These are phyloP conservation scores for Lineolata rhizophorae DNA, from an alignment of 495 filamentous ascomycete genomes.

Conservation along the genomic window DNA sequence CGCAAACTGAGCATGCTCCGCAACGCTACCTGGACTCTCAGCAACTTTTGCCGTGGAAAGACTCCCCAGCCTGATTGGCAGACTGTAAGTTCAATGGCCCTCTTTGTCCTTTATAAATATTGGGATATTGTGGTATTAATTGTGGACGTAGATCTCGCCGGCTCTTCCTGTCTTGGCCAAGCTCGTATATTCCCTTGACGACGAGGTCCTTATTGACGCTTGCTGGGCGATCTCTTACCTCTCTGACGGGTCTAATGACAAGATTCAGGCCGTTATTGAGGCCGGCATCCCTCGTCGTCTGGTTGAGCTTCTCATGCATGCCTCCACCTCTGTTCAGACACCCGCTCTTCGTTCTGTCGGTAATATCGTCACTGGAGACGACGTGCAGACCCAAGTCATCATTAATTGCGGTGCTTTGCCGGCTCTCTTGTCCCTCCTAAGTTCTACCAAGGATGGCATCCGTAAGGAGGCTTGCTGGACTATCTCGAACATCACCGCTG, in stretches of 20 bases:
- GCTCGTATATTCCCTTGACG: slow-evolving; percentile 93
- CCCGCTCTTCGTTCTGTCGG: slow-evolving; percentile 92
- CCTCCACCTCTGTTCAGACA: slow-evolving; percentile 97
- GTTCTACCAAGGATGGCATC: slow-evolving; percentile 95
- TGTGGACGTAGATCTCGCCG: slow-evolving; percentile 57
- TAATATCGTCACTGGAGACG: slow-evolving; percentile 97
- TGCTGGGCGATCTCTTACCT: slow-evolving; percentile 99
- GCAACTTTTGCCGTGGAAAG: slow-evolving; percentile 99
- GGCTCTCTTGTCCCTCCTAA: slow-evolving; percentile 74
- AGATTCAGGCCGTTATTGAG: slow-evolving; percentile 98
- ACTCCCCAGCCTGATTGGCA: slow-evolving; percentile 97
- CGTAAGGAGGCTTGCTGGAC: slow-evolving; percentile 99
- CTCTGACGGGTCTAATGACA: slow-evolving; percentile 97
- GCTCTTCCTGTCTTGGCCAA: slow-evolving; percentile 94
- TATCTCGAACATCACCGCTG: slow-evolving; percentile 96
- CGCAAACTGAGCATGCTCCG: slow-evolving; percentile 98
- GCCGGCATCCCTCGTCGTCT: slow-evolving; percentile 92
- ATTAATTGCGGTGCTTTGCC: slow-evolving; percentile 94
- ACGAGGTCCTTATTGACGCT: slow-evolving; percentile 96
- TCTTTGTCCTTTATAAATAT: no score
- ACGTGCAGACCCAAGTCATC: slow-evolving; percentile 97
- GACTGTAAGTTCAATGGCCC: slow-evolving; percentile 45
- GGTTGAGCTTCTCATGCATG: slow-evolving; percentile 94
- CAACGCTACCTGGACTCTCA: slow-evolving; percentile 97
- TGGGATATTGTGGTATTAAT: slow-evolving; percentile 10